Percentiles rank a stretch among this genome's conserved stretches.
Evolutionary conservation across 2,329 filamentous ascomycete genomes (phyloP).

Genomic region (Rhytidhysteron rufulum): DNA sequence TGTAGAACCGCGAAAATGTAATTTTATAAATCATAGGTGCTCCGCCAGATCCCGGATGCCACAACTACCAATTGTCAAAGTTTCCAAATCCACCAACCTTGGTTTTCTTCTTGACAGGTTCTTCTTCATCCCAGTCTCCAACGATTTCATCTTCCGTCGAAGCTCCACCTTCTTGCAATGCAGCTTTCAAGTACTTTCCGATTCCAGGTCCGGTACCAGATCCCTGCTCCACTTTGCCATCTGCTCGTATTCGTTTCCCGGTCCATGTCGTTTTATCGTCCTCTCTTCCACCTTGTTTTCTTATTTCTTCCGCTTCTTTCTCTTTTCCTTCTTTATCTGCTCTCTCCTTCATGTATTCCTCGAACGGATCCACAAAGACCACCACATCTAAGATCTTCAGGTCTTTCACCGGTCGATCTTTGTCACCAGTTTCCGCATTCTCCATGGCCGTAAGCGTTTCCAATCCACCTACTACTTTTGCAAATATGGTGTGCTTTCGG

Average conservation of each 20-base stretch:
- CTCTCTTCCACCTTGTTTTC: conserved; percentile 66
- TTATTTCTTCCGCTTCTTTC: conserved; percentile 60
- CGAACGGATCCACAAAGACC: conserved; percentile 91
- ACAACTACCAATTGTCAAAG: conserved; percentile 95
- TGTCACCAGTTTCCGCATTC: conserved; percentile 65
- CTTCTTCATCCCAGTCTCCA: conserved; percentile 56
- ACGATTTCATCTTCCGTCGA: conserved; percentile 59
- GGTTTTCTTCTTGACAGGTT: conserved; percentile 75
- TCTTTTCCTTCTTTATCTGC: conserved; percentile 55
- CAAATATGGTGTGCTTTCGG: conserved; percentile 96
- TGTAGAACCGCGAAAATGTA: neutral
- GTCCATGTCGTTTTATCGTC: conserved; percentile 95
- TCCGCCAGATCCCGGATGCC: too few relatives aligned
- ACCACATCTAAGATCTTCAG: conserved; percentile 79
- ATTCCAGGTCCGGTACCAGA: conserved; percentile 50
- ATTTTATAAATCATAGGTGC: neutral
- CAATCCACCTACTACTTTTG: conserved; percentile 71
- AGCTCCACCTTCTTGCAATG: conserved; percentile 36
- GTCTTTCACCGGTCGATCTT: conserved; percentile 72
- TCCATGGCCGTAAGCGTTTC: conserved; percentile 74
- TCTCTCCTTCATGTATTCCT: conserved; percentile 76
- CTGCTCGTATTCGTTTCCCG: conserved; percentile 76
- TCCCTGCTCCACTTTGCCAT: conserved; percentile 55
- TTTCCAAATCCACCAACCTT: conserved; percentile 84
- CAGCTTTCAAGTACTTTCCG: conserved; percentile 79